These are phyloP conservation scores for Saururus chinensis DNA, from an alignment of 164 flowering plant genomes.

Conservation along the genomic window DNA sequence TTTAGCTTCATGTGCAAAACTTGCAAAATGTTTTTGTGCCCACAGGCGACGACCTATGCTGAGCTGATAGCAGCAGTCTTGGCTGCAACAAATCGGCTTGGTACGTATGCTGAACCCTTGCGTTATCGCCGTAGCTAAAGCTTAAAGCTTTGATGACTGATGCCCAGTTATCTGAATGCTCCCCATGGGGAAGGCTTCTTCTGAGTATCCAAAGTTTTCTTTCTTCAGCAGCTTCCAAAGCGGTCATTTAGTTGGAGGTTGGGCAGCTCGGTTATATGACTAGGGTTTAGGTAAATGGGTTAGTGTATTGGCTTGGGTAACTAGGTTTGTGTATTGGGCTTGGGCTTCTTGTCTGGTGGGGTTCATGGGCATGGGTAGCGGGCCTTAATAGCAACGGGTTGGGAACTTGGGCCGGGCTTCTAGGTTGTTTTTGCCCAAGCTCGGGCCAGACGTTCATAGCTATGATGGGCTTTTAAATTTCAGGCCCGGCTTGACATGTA, in stretches of 20 bases:
- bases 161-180: no score
- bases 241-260: conserved; percentile 53
- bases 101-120: conserved; percentile 20
- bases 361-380: no score
- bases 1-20: conserved; percentile 83
- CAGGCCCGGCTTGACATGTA: no score
- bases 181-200: conserved; percentile 36
- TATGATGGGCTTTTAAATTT: no score
- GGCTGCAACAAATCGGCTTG: conserved; percentile 66
- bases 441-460: no score
- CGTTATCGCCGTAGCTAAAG: not conserved
- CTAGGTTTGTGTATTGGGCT: no score
- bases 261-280: conserved; percentile 65
- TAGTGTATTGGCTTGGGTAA: no score
- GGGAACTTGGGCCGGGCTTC: no score
- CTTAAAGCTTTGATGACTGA: not conserved
- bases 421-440: no score
- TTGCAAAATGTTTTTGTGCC: conserved; percentile 83
- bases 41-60: conserved; percentile 92
- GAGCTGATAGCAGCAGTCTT: conserved; percentile 88
- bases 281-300: no score
- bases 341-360: no score
- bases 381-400: no score
- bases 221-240: conserved; percentile 91
- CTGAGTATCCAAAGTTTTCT: conserved; percentile 30